These are phyloP conservation scores for Bipolaris bicolor DNA, from an alignment of 2,329 filamentous ascomycete species.

Conservation along the genomic window DNA sequence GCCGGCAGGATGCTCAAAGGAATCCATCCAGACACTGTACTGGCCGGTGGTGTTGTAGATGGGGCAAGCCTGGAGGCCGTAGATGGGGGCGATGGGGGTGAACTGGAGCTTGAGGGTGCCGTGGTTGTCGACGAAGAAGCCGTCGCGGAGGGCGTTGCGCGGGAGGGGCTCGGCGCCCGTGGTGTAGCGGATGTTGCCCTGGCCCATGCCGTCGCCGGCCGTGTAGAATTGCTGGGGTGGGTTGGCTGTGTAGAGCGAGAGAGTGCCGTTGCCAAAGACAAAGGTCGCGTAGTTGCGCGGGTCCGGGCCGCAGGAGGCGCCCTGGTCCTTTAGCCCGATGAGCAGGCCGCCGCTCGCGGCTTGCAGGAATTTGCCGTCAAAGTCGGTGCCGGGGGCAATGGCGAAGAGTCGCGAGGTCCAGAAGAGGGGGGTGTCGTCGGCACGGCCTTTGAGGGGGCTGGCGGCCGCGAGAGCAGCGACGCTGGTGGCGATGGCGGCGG, in stretches of 20 bases:
- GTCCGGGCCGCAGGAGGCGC: constrained; percentile 55
- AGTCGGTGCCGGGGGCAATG: constrained; percentile 53
- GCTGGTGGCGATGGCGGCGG: neutral
- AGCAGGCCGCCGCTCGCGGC: constrained; percentile 56
- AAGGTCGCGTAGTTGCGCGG: constrained; percentile 57
- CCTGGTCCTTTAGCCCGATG: constrained; percentile 52
- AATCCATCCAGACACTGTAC: constrained; percentile 38
- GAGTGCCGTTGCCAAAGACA: constrained; percentile 53
- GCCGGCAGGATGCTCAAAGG: constrained; percentile 28
- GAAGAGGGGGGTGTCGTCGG: constrained; percentile 51
- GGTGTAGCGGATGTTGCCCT: constrained; percentile 60
- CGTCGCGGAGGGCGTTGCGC: constrained; percentile 54
- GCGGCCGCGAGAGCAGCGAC: constrained; percentile 6
- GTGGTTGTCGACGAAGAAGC: constrained; percentile 55
- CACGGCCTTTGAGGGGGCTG: constrained; percentile 9
- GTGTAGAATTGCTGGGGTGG: constrained; percentile 59
- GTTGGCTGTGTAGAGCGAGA: constrained; percentile 56
- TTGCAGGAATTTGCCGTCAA: constrained; percentile 57
- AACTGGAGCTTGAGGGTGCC: constrained; percentile 55
- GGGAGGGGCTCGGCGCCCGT: constrained; percentile 52
- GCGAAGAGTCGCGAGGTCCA: constrained; percentile 54
- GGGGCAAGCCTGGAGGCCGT: constrained; percentile 60
- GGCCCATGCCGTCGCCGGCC: constrained; percentile 66
- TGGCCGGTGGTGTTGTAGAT: constrained; percentile 47
- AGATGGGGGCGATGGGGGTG: constrained; percentile 32